A percentile compares a stretch with the other conserved stretches of the same genome.
phyloP scores from a whole-genome alignment of 2,329 filamentous ascomycete species.

The Cyphellophora europaea region DNA sequence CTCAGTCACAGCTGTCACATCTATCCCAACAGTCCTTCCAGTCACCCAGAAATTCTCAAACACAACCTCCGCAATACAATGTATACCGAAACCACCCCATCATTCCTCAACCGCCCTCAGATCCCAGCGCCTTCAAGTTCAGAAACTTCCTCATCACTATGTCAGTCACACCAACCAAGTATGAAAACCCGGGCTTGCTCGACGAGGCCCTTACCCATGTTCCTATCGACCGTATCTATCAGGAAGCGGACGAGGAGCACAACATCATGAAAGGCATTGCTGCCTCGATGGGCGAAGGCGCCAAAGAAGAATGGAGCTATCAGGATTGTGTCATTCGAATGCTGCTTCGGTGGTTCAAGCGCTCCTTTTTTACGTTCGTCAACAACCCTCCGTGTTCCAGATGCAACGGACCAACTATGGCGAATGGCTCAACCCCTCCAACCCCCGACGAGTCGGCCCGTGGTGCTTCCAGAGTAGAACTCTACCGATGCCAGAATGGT shows the following conservation, averaged over 20 bases:
- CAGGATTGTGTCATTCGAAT: slow-evolving; percentile 78
- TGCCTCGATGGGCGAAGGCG: slow-evolving; percentile 71
- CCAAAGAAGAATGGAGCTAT: slow-evolving; percentile 86
- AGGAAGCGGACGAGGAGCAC: slow-evolving; percentile 86
- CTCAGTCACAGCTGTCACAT: slow-evolving; percentile 7
- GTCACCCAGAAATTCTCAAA: slow-evolving; percentile 24
- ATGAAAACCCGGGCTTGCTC: slow-evolving; percentile 89
- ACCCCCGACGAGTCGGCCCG: slow-evolving; percentile 82
- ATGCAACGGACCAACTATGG: slow-evolving; percentile 75
- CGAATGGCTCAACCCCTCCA: slow-evolving; percentile 72
- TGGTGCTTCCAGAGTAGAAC: slow-evolving; percentile 76
- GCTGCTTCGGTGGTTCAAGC: slow-evolving; percentile 77
- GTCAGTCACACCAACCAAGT: slow-evolving; percentile 81
- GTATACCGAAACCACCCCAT: slow-evolving; percentile 57
- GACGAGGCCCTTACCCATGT: slow-evolving; percentile 85
- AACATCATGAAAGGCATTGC: slow-evolving; percentile 83
- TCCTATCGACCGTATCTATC: slow-evolving; percentile 82
- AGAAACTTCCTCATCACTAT: slow-evolving; percentile 75
- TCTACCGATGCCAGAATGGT: slow-evolving; percentile 74
- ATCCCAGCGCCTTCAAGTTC: slow-evolving; percentile 63
- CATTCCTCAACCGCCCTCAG: slow-evolving; percentile 66
- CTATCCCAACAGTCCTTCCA: slow-evolving; percentile 19
- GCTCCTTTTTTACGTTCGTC: slow-evolving; percentile 90
- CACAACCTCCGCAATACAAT: slow-evolving; percentile 46
- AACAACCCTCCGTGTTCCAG: slow-evolving; percentile 83